Conservation (phyloP, 179 eudicot genomes). For the Amaranthus tricolor region DNA sequence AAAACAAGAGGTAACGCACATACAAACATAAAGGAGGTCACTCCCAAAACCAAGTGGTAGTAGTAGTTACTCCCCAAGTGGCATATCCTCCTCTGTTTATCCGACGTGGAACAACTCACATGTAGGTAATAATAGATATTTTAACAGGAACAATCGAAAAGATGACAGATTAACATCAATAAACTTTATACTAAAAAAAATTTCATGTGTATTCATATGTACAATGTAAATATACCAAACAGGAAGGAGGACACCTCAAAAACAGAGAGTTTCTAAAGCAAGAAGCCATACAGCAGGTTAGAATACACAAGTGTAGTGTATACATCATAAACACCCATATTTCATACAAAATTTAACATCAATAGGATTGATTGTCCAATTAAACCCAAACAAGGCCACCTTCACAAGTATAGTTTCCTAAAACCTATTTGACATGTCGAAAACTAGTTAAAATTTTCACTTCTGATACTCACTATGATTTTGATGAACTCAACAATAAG, state of each 20-base stretch:
- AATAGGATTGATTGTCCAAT: conserved; percentile 4
- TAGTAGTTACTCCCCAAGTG: too few relatives aligned
- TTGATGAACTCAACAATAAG: conserved; percentile 1
- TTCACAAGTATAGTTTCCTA: conserved; percentile 17
- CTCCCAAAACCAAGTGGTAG: too few relatives aligned
- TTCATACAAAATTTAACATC: conserved; percentile 27
- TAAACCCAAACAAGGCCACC: background rate
- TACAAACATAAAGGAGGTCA: too few relatives aligned
- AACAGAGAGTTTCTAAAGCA: conserved; percentile 15
- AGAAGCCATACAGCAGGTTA: conserved; percentile 23
- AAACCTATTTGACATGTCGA: conserved; percentile 22
- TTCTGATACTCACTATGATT: conserved; percentile 1
- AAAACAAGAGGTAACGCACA: too few relatives aligned
- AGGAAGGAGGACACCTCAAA: conserved; percentile 17
- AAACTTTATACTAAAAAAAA: too few relatives aligned
- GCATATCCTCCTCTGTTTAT: too few relatives aligned
- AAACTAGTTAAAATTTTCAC: conserved; percentile 14
- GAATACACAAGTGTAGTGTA: conserved; percentile 6
- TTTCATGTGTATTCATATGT: conserved; percentile 20
- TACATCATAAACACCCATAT: conserved; percentile 30
- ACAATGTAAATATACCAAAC: conserved; percentile 24
- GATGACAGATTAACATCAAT: too few relatives aligned
- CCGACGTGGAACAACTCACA: too few relatives aligned
- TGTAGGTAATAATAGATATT: too few relatives aligned
- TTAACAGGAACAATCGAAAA: too few relatives aligned